These are phyloP conservation scores for Clonostachys rhizophaga DNA, from an alignment of 2,329 filamentous ascomycete genomes.

Conservation along the genomic window DNA sequence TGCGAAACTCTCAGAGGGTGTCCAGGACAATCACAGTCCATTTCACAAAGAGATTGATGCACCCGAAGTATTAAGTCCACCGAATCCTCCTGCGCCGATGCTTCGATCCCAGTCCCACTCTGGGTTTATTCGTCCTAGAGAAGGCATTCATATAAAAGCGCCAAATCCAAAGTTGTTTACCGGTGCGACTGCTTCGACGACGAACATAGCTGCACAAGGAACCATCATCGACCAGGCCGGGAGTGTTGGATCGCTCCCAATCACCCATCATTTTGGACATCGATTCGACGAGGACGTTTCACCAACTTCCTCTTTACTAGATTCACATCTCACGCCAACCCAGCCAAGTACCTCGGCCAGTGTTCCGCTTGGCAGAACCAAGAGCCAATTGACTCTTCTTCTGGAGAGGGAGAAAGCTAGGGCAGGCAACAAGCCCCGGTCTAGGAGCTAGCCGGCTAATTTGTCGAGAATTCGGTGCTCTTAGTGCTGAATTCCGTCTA, in stretches of 20 bases:
- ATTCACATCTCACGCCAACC: conserved; percentile 41
- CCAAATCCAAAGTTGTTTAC: conserved; percentile 15
- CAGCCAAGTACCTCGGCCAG: conserved; percentile 36
- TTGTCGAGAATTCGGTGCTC: too few species aligned
- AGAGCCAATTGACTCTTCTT: conserved; percentile 54
- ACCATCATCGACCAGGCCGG: conserved; percentile 36
- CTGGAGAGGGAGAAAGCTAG: conserved; percentile 45
- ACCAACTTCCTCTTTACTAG: conserved; percentile 17
- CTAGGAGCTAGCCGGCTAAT: too few species aligned
- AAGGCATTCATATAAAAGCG: conserved; percentile 5
- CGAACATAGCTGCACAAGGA: conserved; percentile 33
- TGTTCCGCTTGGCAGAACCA: conserved; percentile 51
- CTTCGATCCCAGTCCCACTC: conserved; percentile 23
- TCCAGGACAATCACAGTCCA: background rate
- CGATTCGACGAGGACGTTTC: conserved; percentile 12
- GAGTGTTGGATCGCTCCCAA: conserved; percentile 18
- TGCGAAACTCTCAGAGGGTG: background rate
- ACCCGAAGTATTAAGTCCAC: background rate
- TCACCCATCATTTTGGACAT: conserved; percentile 11
- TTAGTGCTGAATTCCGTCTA: too few species aligned
- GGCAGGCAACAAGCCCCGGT: background rate
- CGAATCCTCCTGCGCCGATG: conserved; percentile 13
- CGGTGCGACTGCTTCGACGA: conserved; percentile 29
- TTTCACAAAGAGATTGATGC: too few species aligned
- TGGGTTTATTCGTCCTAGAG: conserved; percentile 12